Evolutionary conservation across 495 filamentous ascomycete species (phyloP).

Genomic region (Bathelium albidoporum): DNA sequence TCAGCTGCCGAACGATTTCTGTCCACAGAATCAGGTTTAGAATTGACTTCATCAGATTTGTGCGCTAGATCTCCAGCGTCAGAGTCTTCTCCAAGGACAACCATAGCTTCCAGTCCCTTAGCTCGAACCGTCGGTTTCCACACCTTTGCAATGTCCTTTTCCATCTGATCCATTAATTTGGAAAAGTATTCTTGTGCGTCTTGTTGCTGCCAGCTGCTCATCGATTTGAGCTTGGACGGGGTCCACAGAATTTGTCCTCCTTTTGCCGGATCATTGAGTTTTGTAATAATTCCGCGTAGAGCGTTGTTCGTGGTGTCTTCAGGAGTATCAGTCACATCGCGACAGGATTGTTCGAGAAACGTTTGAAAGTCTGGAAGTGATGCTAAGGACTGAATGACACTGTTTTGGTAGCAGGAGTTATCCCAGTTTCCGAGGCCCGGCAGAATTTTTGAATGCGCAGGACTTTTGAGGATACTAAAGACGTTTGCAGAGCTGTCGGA

Average conservation of each 20-base stretch:
- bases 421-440: constrained; percentile 82
- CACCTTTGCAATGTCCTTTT: constrained; percentile 57
- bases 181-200: constrained; percentile 98
- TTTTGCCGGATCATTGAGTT: constrained; percentile 55
- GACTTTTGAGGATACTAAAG: constrained; percentile 35
- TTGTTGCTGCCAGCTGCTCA: constrained; percentile 92
- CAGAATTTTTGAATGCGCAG: constrained; percentile 32
- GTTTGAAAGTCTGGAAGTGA: constrained; percentile 54
- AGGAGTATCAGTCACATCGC: constrained; percentile 15
- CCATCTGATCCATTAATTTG: constrained; percentile 76
- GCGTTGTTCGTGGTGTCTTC: constrained; percentile 39
- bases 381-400: constrained; percentile 74
- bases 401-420: constrained; percentile 97
- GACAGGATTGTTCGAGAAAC: constrained; percentile 38
- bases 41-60: neutral
- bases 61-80: constrained; percentile 8
- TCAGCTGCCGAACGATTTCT: constrained; percentile 11
- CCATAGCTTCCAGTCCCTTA: constrained; percentile 8
- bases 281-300: constrained; percentile 52
- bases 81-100: constrained; percentile 23
- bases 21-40: neutral
- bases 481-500: constrained; percentile 36
- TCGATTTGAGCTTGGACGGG: constrained; percentile 63
- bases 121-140: neutral
- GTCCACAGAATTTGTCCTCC: constrained; percentile 69